A percentile compares a stretch with the other conserved stretches of the same genome.
These are phyloP conservation scores for Jaminaea rosea DNA, from an alignment of 1,284 basidiomycete genomes.

Conservation along the genomic window DNA sequence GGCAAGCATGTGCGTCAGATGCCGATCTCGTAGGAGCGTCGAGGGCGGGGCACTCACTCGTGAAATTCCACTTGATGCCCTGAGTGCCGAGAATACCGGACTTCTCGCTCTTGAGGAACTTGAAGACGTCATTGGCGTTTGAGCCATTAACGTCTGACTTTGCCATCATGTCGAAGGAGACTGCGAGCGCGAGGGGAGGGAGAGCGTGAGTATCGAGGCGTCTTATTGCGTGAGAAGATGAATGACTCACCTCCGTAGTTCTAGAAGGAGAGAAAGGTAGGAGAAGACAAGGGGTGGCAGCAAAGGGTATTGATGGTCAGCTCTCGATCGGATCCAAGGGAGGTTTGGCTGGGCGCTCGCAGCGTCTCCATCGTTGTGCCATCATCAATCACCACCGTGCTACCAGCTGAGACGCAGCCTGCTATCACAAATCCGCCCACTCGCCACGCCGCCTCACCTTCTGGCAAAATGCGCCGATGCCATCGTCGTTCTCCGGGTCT, in stretches of 20 bases:
- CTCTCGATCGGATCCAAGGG: too few species aligned
- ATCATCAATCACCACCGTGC: neutral
- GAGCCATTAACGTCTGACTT: slow-evolving; percentile 74
- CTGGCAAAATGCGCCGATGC: slow-evolving; percentile 37
- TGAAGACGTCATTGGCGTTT: slow-evolving; percentile 66
- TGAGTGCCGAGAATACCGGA: slow-evolving; percentile 63
- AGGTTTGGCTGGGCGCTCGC: too few species aligned
- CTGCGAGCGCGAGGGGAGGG: neutral
- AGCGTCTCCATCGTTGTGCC: neutral
- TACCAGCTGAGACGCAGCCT: neutral
- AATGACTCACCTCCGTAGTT: slow-evolving; percentile 37
- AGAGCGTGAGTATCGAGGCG: neutral
- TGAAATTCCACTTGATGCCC: slow-evolving; percentile 60
- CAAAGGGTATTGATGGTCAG: too few species aligned
- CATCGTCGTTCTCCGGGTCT: slow-evolving; percentile 40
- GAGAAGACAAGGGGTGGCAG: too few species aligned
- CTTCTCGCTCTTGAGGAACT: slow-evolving; percentile 74
- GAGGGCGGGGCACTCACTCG: too few species aligned
- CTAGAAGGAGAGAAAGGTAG: slow-evolving; percentile 9
- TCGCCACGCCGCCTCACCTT: slow-evolving; percentile 19
- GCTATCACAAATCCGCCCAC: too few species aligned
- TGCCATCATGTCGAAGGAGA: slow-evolving; percentile 42
- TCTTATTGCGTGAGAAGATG: too few species aligned
- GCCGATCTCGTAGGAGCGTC: neutral
- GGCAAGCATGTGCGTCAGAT: neutral